Evolutionary conservation across 345 rosid genomes (phyloP).

Genomic region (Brassica nigra): DNA sequence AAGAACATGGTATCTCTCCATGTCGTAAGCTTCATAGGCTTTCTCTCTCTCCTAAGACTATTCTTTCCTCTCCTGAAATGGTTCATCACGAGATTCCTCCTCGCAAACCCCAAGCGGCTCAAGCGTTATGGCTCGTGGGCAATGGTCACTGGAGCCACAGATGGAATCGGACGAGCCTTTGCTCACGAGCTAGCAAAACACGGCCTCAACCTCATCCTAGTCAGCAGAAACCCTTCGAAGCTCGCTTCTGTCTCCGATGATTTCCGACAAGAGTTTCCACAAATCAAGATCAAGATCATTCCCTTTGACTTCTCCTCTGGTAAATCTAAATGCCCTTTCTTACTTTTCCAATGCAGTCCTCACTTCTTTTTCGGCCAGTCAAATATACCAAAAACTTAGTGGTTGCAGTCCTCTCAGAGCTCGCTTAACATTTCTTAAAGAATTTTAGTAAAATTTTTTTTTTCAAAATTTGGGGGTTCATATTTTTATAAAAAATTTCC

Average conservation of each 20-base stretch:
- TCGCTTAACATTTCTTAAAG: no score
- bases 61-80: constrained; percentile 50
- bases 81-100: constrained; percentile 47
- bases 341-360: neutral
- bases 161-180: constrained; percentile 84
- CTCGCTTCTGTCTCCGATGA: constrained; percentile 48
- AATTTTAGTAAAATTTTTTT: no score
- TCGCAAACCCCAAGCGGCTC: constrained; percentile 53
- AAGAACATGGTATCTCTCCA: constrained; percentile 35
- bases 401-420: no score
- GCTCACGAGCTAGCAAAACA: constrained; percentile 59
- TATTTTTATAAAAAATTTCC: no score
- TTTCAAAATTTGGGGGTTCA: no score
- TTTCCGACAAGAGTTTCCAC: constrained; percentile 45
- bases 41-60: constrained; percentile 47
- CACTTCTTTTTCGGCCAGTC: constrained; percentile 13
- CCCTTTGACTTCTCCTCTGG: constrained; percentile 56
- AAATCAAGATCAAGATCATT: constrained; percentile 47
- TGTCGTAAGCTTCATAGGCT: constrained; percentile 57
- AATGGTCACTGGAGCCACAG: constrained; percentile 80
- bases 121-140: constrained; percentile 85
- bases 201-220: constrained; percentile 71
- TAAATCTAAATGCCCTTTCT: constrained; percentile 7
- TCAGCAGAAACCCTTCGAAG: constrained; percentile 61
- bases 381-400: no score